Conservation (phyloP, 2,329 filamentous ascomycete species). For the Ophiocordyceps polyrhachis-furcata region DNA sequence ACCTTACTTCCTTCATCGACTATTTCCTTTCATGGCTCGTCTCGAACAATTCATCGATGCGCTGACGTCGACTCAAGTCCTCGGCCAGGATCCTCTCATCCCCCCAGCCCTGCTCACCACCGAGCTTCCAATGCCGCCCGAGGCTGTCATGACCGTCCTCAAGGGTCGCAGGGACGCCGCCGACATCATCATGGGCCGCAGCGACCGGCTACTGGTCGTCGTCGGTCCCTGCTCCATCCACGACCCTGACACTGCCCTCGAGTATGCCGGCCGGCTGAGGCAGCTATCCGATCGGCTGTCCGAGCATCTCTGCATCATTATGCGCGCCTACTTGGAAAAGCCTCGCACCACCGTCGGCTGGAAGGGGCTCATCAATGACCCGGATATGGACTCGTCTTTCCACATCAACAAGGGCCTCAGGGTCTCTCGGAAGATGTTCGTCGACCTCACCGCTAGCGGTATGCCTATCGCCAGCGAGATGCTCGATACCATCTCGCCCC, state of each 20-base stretch:
- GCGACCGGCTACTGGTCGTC: slow-evolving; percentile 81
- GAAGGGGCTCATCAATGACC: slow-evolving; percentile 99
- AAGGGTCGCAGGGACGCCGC: slow-evolving; percentile 50
- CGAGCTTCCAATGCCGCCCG: slow-evolving; percentile 56
- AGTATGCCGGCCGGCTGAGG: slow-evolving; percentile 72
- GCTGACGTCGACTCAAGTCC: slow-evolving; percentile 34
- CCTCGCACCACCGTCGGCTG: slow-evolving; percentile 94
- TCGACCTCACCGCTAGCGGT: slow-evolving; percentile 67
- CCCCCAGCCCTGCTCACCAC: slow-evolving; percentile 70
- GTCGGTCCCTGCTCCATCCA: slow-evolving; percentile 95
- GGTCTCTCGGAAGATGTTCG: slow-evolving; percentile 82
- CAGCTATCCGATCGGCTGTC: slow-evolving; percentile 60
- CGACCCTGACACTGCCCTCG: slow-evolving; percentile 71
- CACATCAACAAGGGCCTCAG: slow-evolving; percentile 97
- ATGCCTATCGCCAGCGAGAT: slow-evolving; percentile 97
- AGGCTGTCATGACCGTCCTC: slow-evolving; percentile 48
- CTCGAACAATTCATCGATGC: neutral
- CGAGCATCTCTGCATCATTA: slow-evolving; percentile 75
- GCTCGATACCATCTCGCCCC: slow-evolving; percentile 95
- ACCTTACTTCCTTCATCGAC: neutral
- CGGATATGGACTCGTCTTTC: slow-evolving; percentile 91
- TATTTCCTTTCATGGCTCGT: neutral
- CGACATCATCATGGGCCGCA: slow-evolving; percentile 58
- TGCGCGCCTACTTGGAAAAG: slow-evolving; percentile 99
- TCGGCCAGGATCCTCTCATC: slow-evolving; percentile 87